phyloP scores from a whole-genome alignment of 768 basidiomycete genomes.

The Hemileccinum rubropunctum region DNA sequence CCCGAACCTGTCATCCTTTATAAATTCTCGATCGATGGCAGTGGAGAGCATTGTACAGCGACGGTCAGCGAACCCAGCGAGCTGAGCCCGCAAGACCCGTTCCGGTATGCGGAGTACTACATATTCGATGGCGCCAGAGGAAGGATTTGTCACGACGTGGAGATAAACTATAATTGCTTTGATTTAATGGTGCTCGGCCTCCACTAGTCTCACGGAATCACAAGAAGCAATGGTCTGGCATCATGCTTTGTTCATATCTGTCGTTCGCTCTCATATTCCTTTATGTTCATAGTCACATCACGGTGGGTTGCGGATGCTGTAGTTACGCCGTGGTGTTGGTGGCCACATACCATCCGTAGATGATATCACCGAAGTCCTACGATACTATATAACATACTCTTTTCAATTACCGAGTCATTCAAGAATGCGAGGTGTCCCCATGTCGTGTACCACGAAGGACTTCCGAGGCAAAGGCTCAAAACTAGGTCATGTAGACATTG shows the following conservation, averaged over 20 bases:
- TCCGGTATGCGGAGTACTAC: not conserved
- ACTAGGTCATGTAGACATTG: too few relatives aligned
- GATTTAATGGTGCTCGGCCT: slow-evolving; percentile 16
- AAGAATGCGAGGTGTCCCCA: too few relatives aligned
- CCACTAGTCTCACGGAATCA: slow-evolving; percentile 2
- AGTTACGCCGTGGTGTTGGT: not conserved
- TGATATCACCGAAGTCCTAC: not conserved
- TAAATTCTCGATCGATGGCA: slow-evolving; percentile 22
- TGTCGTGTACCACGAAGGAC: too few relatives aligned
- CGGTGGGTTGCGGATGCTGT: not conserved
- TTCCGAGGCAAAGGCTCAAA: too few relatives aligned
- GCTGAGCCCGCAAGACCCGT: slow-evolving; percentile 6
- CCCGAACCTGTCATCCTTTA: slow-evolving; percentile 3
- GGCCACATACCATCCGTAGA: not conserved
- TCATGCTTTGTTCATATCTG: not conserved
- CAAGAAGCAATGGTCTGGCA: not conserved
- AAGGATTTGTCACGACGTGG: slow-evolving; percentile 14
- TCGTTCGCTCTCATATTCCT: not conserved
- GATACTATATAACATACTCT: too few relatives aligned
- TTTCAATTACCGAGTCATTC: too few relatives aligned
- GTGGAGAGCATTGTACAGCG: slow-evolving; percentile 11
- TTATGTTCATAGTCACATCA: not conserved
- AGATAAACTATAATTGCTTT: not conserved
- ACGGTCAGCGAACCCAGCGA: slow-evolving; percentile 11
- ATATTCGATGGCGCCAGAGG: slow-evolving; percentile 20